Evolutionary conservation across 805 yeast genomes (phyloP), one percentile per base, ranked within the genome.

Genomic region (Spathaspora arborariae): DNA sequence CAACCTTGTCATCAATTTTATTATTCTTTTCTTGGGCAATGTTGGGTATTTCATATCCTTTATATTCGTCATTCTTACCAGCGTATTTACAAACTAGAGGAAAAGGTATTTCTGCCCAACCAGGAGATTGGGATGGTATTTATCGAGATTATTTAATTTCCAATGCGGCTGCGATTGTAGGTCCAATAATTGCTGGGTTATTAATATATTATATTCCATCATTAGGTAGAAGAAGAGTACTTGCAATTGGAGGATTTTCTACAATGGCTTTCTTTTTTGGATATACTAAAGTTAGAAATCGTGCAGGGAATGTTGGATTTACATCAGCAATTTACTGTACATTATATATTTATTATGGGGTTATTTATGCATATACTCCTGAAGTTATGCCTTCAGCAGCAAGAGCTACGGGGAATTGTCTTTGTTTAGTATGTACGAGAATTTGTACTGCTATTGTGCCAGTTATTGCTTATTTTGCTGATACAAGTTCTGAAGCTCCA

Each of bases 191-290:
- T 40, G 66, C 61, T 39, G 67, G 67, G 11, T 51, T 56, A 21
- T 44, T 60, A 18, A n/a, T 51, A 10, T 48, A 48, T 19, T 45
- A 45, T n/a, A 39, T 57, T 10, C 64, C 60, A 1, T 44, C 43
- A 22, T 58, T 81, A 20, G 84, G 85, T 7, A 68, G 85, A 59
- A 70, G 78, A 55, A 85, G 85, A n/a, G 73, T 82, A 0, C 67
- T 81, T 75, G 63, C 65, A 3, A 63, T 77, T 45, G 82, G 85
- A 27, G 77, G 81, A 3, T 16, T 81, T 2, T 52, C 75, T 21
- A 67, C 81, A 0, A 81, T 81, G 76, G 79, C 78, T 2, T 71
- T 82, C 44, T 58, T 82, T 44, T 80, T 81, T 59, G 83, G 81
- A 38, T 81, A 80, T 56, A 82, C 87, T 15, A 74, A 80, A 0